phyloP scores from a whole-genome alignment of 495 filamentous ascomycete genomes.

The Penicillium alfredii region DNA sequence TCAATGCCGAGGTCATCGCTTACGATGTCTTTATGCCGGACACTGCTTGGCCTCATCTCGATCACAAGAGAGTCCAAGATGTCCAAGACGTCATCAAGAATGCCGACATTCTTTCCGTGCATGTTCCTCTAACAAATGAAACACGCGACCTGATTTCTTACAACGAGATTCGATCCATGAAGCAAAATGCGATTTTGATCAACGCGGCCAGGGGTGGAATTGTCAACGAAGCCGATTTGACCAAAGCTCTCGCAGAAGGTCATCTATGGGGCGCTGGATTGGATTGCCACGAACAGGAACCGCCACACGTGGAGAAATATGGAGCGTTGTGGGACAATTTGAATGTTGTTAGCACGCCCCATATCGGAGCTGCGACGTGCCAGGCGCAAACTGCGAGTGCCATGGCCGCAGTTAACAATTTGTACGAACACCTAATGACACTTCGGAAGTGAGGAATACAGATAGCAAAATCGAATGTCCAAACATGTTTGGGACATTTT shows the following conservation, averaged over 20 bases:
- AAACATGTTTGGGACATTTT: too few relatives aligned
- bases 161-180: slow-evolving; percentile 45
- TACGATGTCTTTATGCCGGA: slow-evolving; percentile 27
- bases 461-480: too few relatives aligned
- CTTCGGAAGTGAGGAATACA: slow-evolving; percentile 4
- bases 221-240: slow-evolving; percentile 48
- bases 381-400: slow-evolving; percentile 19
- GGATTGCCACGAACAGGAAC: slow-evolving; percentile 27
- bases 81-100: slow-evolving; percentile 24
- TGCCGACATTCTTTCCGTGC: slow-evolving; percentile 33
- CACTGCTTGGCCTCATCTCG: slow-evolving; percentile 26
- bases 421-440: slow-evolving; percentile 18
- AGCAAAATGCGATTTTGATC: slow-evolving; percentile 43
- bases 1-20: slow-evolving; percentile 26
- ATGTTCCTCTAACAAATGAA: slow-evolving; percentile 31
- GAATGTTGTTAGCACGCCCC: slow-evolving; percentile 28
- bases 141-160: slow-evolving; percentile 44
- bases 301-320: slow-evolving; percentile 21
- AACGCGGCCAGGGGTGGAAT: slow-evolving; percentile 56
- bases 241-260: slow-evolving; percentile 38
- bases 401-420: slow-evolving; percentile 23
- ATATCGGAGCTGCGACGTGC: slow-evolving; percentile 25
- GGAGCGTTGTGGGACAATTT: slow-evolving; percentile 22
- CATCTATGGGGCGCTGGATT: slow-evolving; percentile 47
- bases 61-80: slow-evolving; percentile 19